A percentile compares a stretch with the other conserved stretches of the same genome.
Evolutionary conservation across 169 alveolate genomes (phyloP).

Genomic region (Ophryocystis elektroscirrha): DNA sequence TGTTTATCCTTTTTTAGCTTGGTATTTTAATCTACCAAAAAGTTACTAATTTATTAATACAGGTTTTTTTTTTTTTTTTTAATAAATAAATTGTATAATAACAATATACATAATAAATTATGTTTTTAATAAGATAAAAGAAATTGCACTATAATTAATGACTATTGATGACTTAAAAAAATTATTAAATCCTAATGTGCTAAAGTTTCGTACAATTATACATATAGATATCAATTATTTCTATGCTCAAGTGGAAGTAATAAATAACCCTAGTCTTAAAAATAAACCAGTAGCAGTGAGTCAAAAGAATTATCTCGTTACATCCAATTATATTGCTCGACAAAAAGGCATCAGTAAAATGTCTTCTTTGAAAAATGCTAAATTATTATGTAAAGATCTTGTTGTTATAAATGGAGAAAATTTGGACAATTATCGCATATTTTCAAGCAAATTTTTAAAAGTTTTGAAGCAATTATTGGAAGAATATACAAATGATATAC

Average conservation of each 20-base stretch:
- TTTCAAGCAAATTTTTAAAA: background rate
- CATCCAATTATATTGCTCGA: conserved; percentile 1
- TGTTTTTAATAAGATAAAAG: too few relatives aligned
- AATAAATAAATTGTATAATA: too few relatives aligned
- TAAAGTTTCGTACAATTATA: conserved; percentile 1
- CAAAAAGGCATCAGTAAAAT: background rate
- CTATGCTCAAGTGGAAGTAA: conserved; percentile 13
- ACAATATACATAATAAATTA: too few relatives aligned
- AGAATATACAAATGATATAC: too few relatives aligned
- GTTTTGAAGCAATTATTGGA: too few relatives aligned
- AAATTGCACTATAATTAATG: too few relatives aligned
- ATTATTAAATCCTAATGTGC: too few relatives aligned
- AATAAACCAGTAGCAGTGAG: conserved; percentile 6
- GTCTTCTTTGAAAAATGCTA: background rate
- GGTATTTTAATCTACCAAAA: too few relatives aligned
- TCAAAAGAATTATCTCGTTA: conserved; percentile 6
- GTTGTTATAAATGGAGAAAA: conserved; percentile 5
- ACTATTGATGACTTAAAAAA: too few relatives aligned
- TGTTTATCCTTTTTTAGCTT: too few relatives aligned
- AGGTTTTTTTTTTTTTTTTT: too few relatives aligned
- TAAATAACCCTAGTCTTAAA: background rate
- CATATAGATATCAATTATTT: conserved; percentile 11
- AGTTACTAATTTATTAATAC: too few relatives aligned
- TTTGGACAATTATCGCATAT: background rate
- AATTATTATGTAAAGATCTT: conserved; percentile 1